A percentile compares a stretch with the other conserved stretches of the same genome.
Conservation (phyloP, 345 rosid genomes). For the Alliaria petiolata region DNA sequence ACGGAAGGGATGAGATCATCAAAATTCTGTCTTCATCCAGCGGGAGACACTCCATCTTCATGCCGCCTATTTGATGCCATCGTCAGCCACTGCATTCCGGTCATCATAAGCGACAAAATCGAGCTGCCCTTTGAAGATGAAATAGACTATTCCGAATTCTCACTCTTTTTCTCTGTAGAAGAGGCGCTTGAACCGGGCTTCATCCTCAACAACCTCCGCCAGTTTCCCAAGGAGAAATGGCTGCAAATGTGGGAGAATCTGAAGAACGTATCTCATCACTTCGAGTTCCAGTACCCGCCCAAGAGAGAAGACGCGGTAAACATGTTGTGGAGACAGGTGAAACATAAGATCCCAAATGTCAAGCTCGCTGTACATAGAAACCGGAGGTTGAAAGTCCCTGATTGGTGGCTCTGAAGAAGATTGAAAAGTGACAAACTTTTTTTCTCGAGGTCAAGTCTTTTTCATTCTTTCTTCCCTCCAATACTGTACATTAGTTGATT, state of each 20-base stretch:
- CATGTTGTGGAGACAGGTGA: conserved; percentile 89
- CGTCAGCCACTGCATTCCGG: conserved; percentile 85
- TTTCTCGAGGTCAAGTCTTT: conserved; percentile 6
- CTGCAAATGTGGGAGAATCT: conserved; percentile 63
- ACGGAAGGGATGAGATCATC: conserved; percentile 83
- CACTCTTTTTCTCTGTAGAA: conserved; percentile 65
- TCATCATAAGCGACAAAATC: conserved; percentile 71
- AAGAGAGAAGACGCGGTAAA: conserved; percentile 71
- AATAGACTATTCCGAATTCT: conserved; percentile 68
- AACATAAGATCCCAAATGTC: conserved; percentile 60
- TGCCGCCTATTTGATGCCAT: conserved; percentile 86
- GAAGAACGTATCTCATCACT: conserved; percentile 73
- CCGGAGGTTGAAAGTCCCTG: conserved; percentile 73
- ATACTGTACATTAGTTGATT: conserved; percentile 43
- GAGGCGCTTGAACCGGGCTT: conserved; percentile 69
- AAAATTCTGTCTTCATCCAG: conserved; percentile 84
- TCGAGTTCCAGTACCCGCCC: conserved; percentile 75
- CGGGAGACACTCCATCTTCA: conserved; percentile 94
- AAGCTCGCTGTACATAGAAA: conserved; percentile 71
- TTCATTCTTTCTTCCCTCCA: not conserved
- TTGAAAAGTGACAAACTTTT: conserved; percentile 11
- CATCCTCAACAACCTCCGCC: conserved; percentile 59
- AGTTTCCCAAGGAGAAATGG: conserved; percentile 74
- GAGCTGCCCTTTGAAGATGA: conserved; percentile 91
- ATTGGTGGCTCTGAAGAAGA: conserved; percentile 70